A percentile compares a stretch with the other conserved stretches of the same genome.
These are phyloP conservation scores for Fusarium praegraminearum DNA, from an alignment of 2,329 filamentous ascomycete genomes.

Conservation along the genomic window DNA sequence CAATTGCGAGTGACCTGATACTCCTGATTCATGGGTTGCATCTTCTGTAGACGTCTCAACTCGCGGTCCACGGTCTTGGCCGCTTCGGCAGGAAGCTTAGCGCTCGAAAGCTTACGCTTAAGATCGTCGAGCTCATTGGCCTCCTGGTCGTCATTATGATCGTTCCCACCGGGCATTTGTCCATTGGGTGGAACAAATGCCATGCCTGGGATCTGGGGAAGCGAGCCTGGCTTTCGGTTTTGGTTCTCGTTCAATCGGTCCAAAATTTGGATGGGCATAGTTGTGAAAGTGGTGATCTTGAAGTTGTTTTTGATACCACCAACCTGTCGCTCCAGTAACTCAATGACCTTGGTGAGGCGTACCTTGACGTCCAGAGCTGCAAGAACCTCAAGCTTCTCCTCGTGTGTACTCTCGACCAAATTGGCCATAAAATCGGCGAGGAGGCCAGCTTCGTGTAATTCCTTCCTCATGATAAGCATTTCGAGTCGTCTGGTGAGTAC, in stretches of 20 bases:
- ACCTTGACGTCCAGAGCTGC: constrained; percentile 83
- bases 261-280: constrained; percentile 71
- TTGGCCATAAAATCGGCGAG: constrained; percentile 98
- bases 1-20: constrained; percentile 95
- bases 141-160: constrained; percentile 78
- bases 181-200: constrained; percentile 52
- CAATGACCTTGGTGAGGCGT: constrained; percentile 83
- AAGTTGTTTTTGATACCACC: constrained; percentile 87
- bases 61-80: constrained; percentile 92
- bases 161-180: constrained; percentile 59
- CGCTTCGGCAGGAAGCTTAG: constrained; percentile 84
- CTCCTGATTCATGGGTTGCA: constrained; percentile 95
- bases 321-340: constrained; percentile 85
- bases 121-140: constrained; percentile 91
- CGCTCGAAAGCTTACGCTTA: constrained; percentile 85
- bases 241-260: constrained; percentile 62
- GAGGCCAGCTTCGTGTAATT: constrained; percentile 82
- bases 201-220: constrained; percentile 57
- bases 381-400: constrained; percentile 90
- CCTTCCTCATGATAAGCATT: constrained; percentile 85
- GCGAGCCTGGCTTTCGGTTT: constrained; percentile 49
- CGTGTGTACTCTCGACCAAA: constrained; percentile 85
- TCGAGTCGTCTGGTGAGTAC: constrained; percentile 89
- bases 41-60: constrained; percentile 88
- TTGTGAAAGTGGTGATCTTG: constrained; percentile 82